phyloP scores from a whole-genome alignment of 108 stramenopile species.

The Nitzschia inconspicua region DNA sequence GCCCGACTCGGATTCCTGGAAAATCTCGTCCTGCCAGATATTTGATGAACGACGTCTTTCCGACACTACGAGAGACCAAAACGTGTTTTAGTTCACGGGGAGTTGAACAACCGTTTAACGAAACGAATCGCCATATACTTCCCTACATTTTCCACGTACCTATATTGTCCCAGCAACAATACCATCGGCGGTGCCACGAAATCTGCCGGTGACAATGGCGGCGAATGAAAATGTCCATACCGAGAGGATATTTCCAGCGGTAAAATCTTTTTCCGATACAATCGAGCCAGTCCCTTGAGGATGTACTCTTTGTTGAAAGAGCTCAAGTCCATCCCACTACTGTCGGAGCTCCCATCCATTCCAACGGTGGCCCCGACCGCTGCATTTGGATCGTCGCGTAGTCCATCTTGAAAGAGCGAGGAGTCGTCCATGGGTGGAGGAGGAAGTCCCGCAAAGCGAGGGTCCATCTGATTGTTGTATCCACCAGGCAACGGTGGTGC shows the following conservation, averaged over 20 bases:
- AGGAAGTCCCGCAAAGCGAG: slow-evolving; percentile 4
- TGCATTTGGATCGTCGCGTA: slow-evolving; percentile 10
- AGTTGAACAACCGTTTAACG: background rate
- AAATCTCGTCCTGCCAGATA: slow-evolving; percentile 92
- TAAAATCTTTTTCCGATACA: slow-evolving; percentile 85
- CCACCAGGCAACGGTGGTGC: slow-evolving; percentile 12
- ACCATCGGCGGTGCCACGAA: slow-evolving; percentile 98
- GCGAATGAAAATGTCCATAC: slow-evolving; percentile 97
- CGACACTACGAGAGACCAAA: slow-evolving; percentile 58
- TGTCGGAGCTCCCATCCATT: background rate
- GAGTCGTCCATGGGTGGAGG: no score
- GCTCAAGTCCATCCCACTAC: slow-evolving; percentile 60
- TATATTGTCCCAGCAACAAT: slow-evolving; percentile 92
- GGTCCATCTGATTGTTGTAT: background rate
- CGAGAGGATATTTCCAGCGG: slow-evolving; percentile 83
- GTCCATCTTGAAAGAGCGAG: slow-evolving; percentile 11
- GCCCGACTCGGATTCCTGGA: slow-evolving; percentile 96
- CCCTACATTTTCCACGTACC: slow-evolving; percentile 26
- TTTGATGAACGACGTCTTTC: slow-evolving; percentile 93
- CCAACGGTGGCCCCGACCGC: background rate
- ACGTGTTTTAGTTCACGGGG: background rate
- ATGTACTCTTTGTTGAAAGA: slow-evolving; percentile 85
- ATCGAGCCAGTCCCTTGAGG: slow-evolving; percentile 65
- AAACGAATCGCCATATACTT: no score
- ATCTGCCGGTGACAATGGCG: slow-evolving; percentile 92